These are phyloP conservation scores for Candida sithepensis DNA, from an alignment of 805 yeast genomes.

Conservation along the genomic window DNA sequence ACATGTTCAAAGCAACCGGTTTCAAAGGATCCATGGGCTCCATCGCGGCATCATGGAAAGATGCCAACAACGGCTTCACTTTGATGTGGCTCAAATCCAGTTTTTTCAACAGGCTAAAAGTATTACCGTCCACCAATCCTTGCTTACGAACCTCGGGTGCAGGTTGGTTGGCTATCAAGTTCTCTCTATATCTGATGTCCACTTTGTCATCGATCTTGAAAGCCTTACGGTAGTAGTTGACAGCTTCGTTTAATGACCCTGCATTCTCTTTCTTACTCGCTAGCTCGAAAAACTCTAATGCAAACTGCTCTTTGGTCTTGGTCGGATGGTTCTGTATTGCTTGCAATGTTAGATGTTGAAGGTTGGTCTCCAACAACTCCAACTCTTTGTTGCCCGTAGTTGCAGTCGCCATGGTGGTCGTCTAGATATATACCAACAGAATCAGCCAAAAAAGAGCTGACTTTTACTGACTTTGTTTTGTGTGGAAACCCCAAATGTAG, in stretches of 20 bases:
- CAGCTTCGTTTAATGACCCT: slow-evolving; percentile 83
- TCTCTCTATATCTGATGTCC: slow-evolving; percentile 63
- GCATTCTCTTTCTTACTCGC: slow-evolving; percentile 69
- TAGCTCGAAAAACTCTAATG: slow-evolving; percentile 61
- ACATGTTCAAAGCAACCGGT: slow-evolving; percentile 40
- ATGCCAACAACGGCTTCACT: slow-evolving; percentile 37
- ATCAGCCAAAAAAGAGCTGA: too few relatives aligned
- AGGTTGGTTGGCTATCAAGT: slow-evolving; percentile 32
- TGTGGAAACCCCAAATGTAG: too few relatives aligned
- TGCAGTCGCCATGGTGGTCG: not conserved
- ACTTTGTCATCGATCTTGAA: slow-evolving; percentile 55
- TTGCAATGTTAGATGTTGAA: slow-evolving; percentile 21
- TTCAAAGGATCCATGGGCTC: slow-evolving; percentile 27
- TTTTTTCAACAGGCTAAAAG: slow-evolving; percentile 14
- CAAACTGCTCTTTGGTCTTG: slow-evolving; percentile 35
- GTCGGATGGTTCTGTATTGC: slow-evolving; percentile 29
- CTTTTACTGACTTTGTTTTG: too few relatives aligned
- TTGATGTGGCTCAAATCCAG: slow-evolving; percentile 40
- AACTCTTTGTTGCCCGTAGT: slow-evolving; percentile 2
- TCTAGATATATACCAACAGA: not conserved
- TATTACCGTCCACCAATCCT: slow-evolving; percentile 3
- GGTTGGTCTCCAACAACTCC: slow-evolving; percentile 21
- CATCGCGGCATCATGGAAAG: slow-evolving; percentile 31
- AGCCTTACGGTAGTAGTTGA: slow-evolving; percentile 68
- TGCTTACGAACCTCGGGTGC: slow-evolving; percentile 19